Conservation (phyloP, 2,329 filamentous ascomycete genomes). For the Claviceps monticola region DNA sequence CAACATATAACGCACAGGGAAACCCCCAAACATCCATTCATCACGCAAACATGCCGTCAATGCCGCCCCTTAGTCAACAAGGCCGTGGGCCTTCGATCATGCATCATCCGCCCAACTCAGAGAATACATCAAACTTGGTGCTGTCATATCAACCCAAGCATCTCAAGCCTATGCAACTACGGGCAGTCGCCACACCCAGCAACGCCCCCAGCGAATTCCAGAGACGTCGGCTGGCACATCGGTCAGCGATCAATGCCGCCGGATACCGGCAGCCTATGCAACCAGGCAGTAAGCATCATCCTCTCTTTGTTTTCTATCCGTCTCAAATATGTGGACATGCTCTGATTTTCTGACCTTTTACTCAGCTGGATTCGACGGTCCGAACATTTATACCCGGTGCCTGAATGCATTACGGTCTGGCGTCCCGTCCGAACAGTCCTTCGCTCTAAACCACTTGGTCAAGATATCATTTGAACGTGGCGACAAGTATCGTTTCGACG, state of each 20-base stretch:
- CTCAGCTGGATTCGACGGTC: constrained; percentile 51
- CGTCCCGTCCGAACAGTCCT: constrained; percentile 72
- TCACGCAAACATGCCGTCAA: constrained; percentile 18
- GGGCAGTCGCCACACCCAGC: constrained; percentile 60
- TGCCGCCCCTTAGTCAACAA: constrained; percentile 16
- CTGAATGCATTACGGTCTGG: constrained; percentile 71
- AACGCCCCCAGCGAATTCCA: constrained; percentile 57
- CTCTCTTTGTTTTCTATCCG: not conserved
- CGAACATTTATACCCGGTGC: constrained; percentile 84
- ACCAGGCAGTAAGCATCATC: constrained; percentile 44
- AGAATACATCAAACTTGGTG: constrained; percentile 45
- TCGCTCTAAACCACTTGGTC: constrained; percentile 82
- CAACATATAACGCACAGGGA: constrained; percentile 15
- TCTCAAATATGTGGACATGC: not conserved
- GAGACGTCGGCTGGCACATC: constrained; percentile 28
- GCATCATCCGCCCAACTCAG: constrained; percentile 40
- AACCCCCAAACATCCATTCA: constrained; percentile 19
- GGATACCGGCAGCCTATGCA: constrained; percentile 32
- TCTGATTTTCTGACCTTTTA: constrained; percentile 6
- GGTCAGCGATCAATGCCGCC: constrained; percentile 14
- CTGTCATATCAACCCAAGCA: constrained; percentile 56
- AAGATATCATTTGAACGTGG: constrained; percentile 92
- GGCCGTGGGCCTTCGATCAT: constrained; percentile 29
- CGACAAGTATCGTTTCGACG: constrained; percentile 91
- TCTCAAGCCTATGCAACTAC: constrained; percentile 50